These are phyloP conservation scores for Arabidopsis suecica DNA, from an alignment of 345 rosid species.

Conservation along the genomic window DNA sequence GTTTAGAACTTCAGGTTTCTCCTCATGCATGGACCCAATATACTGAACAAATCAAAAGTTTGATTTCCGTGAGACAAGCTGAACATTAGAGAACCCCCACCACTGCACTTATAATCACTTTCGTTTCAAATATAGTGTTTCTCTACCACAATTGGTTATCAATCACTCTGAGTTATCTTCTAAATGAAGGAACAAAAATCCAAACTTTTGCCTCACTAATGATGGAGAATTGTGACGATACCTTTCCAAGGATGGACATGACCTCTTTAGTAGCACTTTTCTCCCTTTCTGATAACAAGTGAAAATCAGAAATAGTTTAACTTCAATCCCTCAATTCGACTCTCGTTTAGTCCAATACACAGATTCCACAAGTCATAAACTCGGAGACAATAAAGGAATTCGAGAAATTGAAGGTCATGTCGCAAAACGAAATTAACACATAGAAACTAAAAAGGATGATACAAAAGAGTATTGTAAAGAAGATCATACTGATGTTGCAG, in stretches of 20 bases:
- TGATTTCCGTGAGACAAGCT: slow-evolving; percentile 1
- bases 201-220: neutral
- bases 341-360: neutral
- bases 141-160: neutral
- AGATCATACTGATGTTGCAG: slow-evolving; percentile 67
- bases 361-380: slow-evolving; percentile 21
- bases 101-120: neutral
- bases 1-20: slow-evolving; percentile 36
- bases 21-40: slow-evolving; percentile 42
- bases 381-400: slow-evolving; percentile 1
- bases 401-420: neutral
- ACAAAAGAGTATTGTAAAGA: neutral
- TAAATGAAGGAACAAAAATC: neutral
- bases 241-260: slow-evolving; percentile 82
- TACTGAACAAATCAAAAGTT: slow-evolving; percentile 47
- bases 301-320: slow-evolving; percentile 13
- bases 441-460: neutral
- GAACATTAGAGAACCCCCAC: neutral
- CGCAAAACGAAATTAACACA: neutral
- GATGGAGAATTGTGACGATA: slow-evolving; percentile 29
- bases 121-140: neutral
- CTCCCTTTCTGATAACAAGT: slow-evolving; percentile 71
- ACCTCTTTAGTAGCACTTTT: slow-evolving; percentile 94
- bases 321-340: slow-evolving; percentile 1
- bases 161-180: neutral